phyloP scores from a whole-genome alignment of 202 grass and related monocot species.

The Panicum hallii region DNA sequence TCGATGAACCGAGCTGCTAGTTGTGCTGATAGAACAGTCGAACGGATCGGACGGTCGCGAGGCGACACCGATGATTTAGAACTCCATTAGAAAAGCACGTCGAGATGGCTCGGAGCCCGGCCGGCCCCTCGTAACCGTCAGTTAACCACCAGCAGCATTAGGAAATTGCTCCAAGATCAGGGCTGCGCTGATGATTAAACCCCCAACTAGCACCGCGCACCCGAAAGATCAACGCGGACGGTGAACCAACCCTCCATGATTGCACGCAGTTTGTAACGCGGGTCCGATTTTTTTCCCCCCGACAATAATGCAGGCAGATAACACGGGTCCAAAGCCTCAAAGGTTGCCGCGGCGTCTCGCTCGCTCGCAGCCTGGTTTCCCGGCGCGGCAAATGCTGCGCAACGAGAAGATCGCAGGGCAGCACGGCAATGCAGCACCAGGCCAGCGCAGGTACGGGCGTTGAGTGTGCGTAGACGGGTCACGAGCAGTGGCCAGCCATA shows the following conservation, averaged over 20 bases:
- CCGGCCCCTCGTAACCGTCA: conserved; percentile 26
- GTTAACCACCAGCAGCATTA: conserved; percentile 10
- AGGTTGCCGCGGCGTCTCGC: too few relatives aligned
- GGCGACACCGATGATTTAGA: background rate
- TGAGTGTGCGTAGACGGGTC: background rate
- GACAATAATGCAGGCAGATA: conserved; percentile 8
- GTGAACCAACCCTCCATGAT: conserved; percentile 59
- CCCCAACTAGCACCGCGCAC: background rate
- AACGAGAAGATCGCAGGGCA: background rate
- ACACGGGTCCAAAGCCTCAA: conserved; percentile 26
- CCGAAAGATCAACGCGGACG: conserved; percentile 47
- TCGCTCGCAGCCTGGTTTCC: background rate
- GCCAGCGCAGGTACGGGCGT: background rate
- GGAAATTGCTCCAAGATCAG: background rate
- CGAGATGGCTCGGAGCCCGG: too few relatives aligned
- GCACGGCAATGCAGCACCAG: background rate
- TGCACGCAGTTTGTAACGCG: conserved; percentile 12
- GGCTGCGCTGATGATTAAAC: background rate
- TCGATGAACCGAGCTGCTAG: conserved; percentile 17
- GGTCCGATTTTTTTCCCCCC: background rate
- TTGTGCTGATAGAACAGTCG: conserved; percentile 32
- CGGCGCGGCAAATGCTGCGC: conserved; percentile 22
- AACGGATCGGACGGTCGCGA: conserved; percentile 4
- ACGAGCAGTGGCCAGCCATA: background rate
- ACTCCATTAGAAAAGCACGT: background rate